phyloP scores from a whole-genome alignment of 306 rosid species.

The Vigna trinervia region DNA sequence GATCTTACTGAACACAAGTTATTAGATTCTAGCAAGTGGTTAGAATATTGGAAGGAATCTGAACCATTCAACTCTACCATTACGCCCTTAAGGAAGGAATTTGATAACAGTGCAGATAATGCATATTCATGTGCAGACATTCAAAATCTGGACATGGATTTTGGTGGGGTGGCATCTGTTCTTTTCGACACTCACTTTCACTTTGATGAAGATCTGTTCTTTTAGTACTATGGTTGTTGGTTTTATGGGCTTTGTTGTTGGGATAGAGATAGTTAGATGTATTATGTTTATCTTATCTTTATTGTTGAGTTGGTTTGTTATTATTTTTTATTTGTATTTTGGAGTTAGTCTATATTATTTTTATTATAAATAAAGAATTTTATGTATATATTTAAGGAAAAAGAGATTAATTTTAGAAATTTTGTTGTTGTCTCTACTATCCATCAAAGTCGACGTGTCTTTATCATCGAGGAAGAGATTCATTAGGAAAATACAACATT shows the following conservation, averaged over 20 bases:
- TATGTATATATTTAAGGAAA: no score
- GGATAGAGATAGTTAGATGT: neutral
- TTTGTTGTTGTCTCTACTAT: no score
- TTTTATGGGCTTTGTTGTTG: neutral
- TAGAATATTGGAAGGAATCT: slow-evolving; percentile 45
- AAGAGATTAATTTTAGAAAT: no score
- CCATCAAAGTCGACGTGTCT: no score
- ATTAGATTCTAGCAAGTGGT: slow-evolving; percentile 48
- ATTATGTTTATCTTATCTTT: no score
- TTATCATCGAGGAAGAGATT: no score
- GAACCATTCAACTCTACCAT: slow-evolving; percentile 36
- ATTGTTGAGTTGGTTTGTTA: no score
- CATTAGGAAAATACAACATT: no score
- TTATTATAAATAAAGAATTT: no score
- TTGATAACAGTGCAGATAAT: neutral
- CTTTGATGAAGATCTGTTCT: slow-evolving; percentile 37
- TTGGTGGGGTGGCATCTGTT: slow-evolving; percentile 38
- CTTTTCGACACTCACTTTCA: slow-evolving; percentile 33
- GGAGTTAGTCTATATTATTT: rapidly evolving
- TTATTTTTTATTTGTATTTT: no score
- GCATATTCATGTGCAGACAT: neutral
- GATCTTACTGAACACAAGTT: slow-evolving; percentile 25
- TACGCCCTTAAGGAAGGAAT: neutral
- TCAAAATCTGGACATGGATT: slow-evolving; percentile 3
- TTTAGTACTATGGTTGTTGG: neutral